Evolutionary conservation across 176 grass and related monocot species (phyloP).

Genomic region (Canna indica): DNA sequence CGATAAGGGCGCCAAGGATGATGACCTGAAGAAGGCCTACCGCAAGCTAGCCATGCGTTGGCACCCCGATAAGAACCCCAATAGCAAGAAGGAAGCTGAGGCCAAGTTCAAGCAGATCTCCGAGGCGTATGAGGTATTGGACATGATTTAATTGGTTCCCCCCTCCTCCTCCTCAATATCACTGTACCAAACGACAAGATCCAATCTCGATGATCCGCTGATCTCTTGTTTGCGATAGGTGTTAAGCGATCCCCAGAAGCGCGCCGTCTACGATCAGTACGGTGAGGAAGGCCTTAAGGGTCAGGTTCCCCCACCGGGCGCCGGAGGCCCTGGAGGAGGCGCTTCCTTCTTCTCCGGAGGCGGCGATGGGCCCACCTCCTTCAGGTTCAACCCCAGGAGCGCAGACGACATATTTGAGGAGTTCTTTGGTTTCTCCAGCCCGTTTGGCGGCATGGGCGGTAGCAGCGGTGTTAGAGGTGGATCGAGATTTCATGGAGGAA

Average conservation of each 20-base stretch:
- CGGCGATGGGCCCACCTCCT: background rate
- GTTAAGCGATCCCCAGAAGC: constrained; percentile 9
- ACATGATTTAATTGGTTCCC: too few relatives aligned
- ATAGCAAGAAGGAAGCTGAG: constrained; percentile 77
- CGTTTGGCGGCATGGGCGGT: background rate
- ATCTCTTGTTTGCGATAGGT: background rate
- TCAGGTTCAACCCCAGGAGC: constrained; percentile 8
- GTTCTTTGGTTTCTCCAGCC: constrained; percentile 1
- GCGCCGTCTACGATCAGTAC: constrained; percentile 9
- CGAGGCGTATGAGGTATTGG: constrained; percentile 64
- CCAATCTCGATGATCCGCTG: background rate
- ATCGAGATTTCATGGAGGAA: background rate
- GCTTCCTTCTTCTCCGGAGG: background rate
- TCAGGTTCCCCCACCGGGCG: background rate
- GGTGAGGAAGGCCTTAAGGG: constrained; percentile 1
- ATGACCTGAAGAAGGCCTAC: constrained; percentile 90
- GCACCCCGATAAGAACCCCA: constrained; percentile 98
- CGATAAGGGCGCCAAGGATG: constrained; percentile 52
- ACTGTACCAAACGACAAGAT: too few relatives aligned
- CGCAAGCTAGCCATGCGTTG: constrained; percentile 87
- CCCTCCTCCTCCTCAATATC: too few relatives aligned
- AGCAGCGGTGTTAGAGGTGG: background rate
- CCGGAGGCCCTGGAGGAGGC: background rate
- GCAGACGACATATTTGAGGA: constrained; percentile 3
- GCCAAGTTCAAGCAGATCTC: constrained; percentile 99